Evolutionary conservation across 306 rosid species (phyloP).

Genomic region (Rubus idaeus): DNA sequence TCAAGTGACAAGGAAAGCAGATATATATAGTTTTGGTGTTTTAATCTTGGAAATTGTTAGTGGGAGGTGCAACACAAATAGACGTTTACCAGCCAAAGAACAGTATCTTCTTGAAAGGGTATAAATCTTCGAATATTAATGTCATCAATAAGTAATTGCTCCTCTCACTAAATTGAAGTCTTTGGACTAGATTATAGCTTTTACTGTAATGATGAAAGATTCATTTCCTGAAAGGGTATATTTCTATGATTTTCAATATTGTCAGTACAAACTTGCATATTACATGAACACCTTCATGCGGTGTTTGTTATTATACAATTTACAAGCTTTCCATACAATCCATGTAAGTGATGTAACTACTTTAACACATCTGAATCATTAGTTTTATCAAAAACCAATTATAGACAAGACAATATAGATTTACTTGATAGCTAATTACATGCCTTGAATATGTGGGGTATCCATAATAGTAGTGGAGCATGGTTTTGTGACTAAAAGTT

Average conservation of each 20-base stretch:
- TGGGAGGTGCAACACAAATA: conserved; percentile 74
- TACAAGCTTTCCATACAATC: neutral
- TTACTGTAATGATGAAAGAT: neutral
- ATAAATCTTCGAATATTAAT: neutral
- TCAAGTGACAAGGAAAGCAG: conserved; percentile 85
- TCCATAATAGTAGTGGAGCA: too few species aligned
- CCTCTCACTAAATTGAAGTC: neutral
- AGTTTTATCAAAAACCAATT: too few species aligned
- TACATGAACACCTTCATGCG: too few species aligned
- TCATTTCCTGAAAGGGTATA: conserved; percentile 3
- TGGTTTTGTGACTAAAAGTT: too few species aligned
- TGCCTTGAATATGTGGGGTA: too few species aligned
- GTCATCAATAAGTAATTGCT: neutral
- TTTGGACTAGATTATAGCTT: neutral
- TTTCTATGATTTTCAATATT: neutral
- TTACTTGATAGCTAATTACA: too few species aligned
- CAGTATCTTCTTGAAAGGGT: conserved; percentile 78
- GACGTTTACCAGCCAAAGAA: conserved; percentile 55
- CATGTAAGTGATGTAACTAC: neutral
- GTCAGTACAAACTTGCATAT: neutral
- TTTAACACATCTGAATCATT: too few species aligned
- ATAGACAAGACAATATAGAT: too few species aligned
- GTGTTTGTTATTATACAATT: too few species aligned
- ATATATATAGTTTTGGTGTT: conserved; percentile 83
- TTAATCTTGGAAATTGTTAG: conserved; percentile 71